These are phyloP conservation scores for Collariella sp. DNA, from an alignment of 495 filamentous ascomycete species.

Conservation along the genomic window DNA sequence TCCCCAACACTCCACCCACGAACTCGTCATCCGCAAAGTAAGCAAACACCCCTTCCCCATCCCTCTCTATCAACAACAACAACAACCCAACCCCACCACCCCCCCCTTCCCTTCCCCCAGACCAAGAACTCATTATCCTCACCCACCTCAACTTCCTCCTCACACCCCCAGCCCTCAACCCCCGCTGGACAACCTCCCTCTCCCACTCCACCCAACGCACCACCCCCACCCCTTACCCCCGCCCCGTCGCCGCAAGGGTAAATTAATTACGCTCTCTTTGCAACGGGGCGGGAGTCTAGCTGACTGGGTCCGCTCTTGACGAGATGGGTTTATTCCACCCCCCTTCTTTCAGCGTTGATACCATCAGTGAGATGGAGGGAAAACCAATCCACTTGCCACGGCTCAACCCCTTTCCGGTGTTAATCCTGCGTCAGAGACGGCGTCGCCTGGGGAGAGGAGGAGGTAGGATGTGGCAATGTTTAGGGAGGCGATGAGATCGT, in stretches of 20 bases:
- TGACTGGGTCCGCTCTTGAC: not conserved
- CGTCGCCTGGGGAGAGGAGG: not conserved
- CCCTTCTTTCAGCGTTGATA: not conserved
- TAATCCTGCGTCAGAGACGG: not conserved
- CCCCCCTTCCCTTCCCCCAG: not conserved
- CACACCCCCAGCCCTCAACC: not conserved
- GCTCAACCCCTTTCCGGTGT: not conserved
- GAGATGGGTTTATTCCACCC: too few species aligned
- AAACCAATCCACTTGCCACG: too few species aligned
- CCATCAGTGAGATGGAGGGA: not conserved
- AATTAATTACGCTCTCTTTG: constrained; percentile 12
- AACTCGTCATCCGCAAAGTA: constrained; percentile 6
- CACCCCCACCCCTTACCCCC: not conserved
- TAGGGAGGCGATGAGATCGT: not conserved
- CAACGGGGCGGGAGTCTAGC: not conserved
- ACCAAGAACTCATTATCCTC: constrained; percentile 3
- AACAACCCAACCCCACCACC: not conserved
- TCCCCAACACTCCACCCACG: not conserved
- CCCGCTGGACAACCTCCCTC: not conserved
- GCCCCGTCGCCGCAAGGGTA: not conserved
- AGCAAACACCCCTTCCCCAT: not conserved
- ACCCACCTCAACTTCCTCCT: not conserved
- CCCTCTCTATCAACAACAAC: not conserved
- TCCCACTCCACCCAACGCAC: not conserved
- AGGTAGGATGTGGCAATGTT: not conserved